Evolutionary conservation across 1,139 yeast genomes (phyloP), one percentile per base, ranked within the genome.

Genomic region (Saccharomyces hybrid): DNA sequence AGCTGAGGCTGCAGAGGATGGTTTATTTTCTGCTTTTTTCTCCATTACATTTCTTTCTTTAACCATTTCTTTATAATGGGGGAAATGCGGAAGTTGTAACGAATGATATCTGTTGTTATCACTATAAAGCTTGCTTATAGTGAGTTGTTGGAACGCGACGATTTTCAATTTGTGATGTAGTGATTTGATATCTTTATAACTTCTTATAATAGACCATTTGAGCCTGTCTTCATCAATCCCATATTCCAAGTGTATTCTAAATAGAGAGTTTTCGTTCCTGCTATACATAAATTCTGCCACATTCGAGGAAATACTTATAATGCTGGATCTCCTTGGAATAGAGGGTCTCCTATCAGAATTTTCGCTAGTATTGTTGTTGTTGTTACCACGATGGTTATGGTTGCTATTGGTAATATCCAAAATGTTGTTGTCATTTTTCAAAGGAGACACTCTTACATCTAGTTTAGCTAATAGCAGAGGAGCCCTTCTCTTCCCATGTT

Each of bases 201-300:
- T 86, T 62, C 86, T 86, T 46, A 82, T 78, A 6, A 95, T 81
- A 1, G 84, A 75, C 99, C 99, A 95, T 59, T 81, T 80, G 63
- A 90, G 75, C 56, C 93, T 74, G 54, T 86, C 82, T 4, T 83
- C 81, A 0, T 97, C 97, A 19, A 90, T 83, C 2, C 98, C 99
- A 66, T 93, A 93, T 65, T 90, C 97, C 54, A 93, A 74, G 55
- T 86, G 88, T 23, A 93, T 74, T 57, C 79, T 77, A 62, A 80
- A 89, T n/a, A 56, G 38, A 11, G 56, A 53, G 53, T 75, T 80
- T 55, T 62, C 54, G 46, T 59, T 57, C 42, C 60, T 60, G 14
- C 58, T 52, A 47, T 60, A 56, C 27, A 55, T 51, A 8, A 49
- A 28, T 19, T 51, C 42, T 11, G 46, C 32, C 5, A 28, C 42